Evolutionary conservation across 495 filamentous ascomycete genomes (phyloP), one percentile per base, ranked within the genome.

Genomic region (Neurospora africana): DNA sequence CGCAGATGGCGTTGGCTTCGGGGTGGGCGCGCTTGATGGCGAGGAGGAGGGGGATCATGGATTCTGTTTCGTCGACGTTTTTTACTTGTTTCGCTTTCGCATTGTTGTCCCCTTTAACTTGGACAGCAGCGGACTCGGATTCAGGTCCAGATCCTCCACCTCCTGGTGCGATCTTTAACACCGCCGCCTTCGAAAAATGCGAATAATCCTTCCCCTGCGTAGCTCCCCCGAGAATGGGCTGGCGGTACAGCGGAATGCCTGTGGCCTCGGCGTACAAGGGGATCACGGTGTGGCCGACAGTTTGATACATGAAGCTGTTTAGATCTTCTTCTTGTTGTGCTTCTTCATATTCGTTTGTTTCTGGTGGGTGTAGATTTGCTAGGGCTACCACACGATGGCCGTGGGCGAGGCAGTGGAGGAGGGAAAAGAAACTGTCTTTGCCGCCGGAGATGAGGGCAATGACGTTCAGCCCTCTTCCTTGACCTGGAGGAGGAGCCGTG

Each of bases 231-330:
- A 74, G 75, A 78, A 98, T 98, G 27, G 86, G 82, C 68, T 86
- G 87, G 17, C 94, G 89, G 79, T 93, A 97, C 2, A 97, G 84
- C 11, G 94, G 94, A 38, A 97, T 82, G 2, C 84, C 86, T 4
- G 97, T 89, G 3, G 92, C 93, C 38, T 86, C 75, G 72, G 89
- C 88, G 79, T 97, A 98, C 23, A 97, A 86, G 7, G 95, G 95
- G 68, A 98, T 91, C 23, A 98, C 82, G 69, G 85, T 84, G 82
- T 98, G 94, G 44, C 95, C 95, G 69, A 96, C 92, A 2, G 96
- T 98, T 83, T 99, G 95, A 86, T 98, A 99, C 95, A 99, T 98
- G 89, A 93, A 97, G 85, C 93, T 97, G 82, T 99, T 91, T 75
- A 95, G 86, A 81, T 96, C 93, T 5, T 89, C 84, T 72, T 89